Conservation (phyloP, 2,329 filamentous ascomycete genomes). For the Cladophialophora yegresii region DNA sequence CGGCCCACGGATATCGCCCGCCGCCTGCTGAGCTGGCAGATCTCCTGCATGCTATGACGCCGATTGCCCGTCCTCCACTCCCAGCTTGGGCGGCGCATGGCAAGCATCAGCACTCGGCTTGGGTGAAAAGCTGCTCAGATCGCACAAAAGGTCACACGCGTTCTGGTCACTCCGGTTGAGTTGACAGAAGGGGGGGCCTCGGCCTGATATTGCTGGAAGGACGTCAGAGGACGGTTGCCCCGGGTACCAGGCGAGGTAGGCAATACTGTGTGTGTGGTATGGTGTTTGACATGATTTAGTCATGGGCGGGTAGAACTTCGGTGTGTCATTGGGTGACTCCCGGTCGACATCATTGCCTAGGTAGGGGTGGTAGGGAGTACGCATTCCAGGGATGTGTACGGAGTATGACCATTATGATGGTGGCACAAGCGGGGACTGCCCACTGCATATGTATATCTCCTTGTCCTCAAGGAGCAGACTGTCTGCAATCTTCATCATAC, state of each 20-base stretch:
- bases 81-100: background rate
- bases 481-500: background rate
- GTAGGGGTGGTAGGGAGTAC: background rate
- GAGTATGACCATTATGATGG: background rate
- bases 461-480: background rate
- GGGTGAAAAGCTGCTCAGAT: background rate
- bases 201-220: background rate
- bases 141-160: background rate
- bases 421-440: background rate
- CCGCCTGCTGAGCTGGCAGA: conserved; percentile 9
- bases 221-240: background rate
- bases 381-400: background rate
- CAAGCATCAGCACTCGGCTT: background rate
- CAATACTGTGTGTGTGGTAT: background rate
- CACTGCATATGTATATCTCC: background rate
- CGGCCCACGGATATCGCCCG: conserved; percentile 14
- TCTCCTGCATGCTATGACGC: conserved; percentile 13
- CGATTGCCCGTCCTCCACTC: background rate
- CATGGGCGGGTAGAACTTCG: background rate
- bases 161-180: background rate
- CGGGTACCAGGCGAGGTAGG: background rate
- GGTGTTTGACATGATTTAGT: conserved; percentile 10
- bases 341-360: background rate
- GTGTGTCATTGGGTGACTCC: background rate
- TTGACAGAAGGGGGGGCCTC: background rate